These are phyloP conservation scores for Talaromyces ruber DNA, from an alignment of 495 filamentous ascomycete species.

Conservation along the genomic window DNA sequence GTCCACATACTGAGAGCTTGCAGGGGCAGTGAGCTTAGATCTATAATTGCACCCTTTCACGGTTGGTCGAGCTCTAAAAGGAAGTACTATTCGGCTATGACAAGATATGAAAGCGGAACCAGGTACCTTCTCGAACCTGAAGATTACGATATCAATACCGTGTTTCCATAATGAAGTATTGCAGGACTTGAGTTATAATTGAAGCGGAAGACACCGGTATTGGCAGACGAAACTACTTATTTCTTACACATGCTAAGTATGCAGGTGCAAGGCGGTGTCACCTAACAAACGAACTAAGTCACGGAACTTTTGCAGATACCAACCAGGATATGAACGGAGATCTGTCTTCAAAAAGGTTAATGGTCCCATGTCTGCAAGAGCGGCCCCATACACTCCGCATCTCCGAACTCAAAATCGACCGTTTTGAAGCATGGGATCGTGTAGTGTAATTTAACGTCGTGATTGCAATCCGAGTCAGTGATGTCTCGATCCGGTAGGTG, in stretches of 20 bases:
- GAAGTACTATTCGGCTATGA: background rate
- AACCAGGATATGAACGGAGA: background rate
- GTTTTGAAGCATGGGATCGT: background rate
- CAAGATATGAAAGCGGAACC: background rate
- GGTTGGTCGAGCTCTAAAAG: background rate
- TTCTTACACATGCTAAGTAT: background rate
- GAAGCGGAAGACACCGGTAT: background rate
- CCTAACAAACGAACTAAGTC: background rate
- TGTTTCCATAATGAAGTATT: background rate
- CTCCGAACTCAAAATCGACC: background rate
- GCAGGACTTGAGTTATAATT: background rate
- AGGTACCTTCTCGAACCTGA: background rate
- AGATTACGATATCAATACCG: background rate
- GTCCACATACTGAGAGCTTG: background rate
- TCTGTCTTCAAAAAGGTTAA: background rate
- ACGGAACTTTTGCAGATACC: background rate
- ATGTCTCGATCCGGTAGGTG: background rate
- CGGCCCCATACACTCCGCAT: background rate
- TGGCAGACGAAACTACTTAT: background rate
- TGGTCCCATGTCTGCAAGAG: background rate
- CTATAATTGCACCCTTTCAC: background rate
- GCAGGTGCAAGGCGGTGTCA: background rate
- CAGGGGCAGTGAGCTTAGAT: background rate
- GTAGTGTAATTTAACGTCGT: background rate
- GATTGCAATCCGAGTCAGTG: background rate